These are phyloP conservation scores for Funneliformis caledonium DNA, from an alignment of 371 early-diverging fungal species.

Conservation along the genomic window DNA sequence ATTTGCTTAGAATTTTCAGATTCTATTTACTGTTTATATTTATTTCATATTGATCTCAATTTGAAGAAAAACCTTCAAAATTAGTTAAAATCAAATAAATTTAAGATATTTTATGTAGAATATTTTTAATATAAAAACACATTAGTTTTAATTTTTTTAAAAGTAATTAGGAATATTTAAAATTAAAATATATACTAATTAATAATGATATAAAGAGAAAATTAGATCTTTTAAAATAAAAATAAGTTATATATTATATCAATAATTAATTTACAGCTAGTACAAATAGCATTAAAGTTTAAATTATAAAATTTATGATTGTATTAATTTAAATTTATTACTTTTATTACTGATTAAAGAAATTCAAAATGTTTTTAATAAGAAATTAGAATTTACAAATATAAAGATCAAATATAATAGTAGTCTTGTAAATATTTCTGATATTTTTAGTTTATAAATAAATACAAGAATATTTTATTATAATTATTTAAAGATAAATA, in stretches of 20 bases:
- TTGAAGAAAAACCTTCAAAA: background rate
- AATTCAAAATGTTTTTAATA: slow-evolving; percentile 5
- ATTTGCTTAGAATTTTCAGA: background rate
- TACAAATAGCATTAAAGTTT: slow-evolving; percentile 7
- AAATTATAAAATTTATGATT: slow-evolving; percentile 1
- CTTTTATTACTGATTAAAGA: background rate
- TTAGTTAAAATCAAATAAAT: background rate
- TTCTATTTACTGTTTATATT: background rate
- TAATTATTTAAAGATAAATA: background rate
- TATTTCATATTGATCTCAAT: background rate
- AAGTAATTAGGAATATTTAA: background rate
- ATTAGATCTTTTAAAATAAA: background rate
- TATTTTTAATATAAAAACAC: background rate
- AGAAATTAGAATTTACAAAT: background rate
- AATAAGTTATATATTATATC: background rate
- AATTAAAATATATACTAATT: background rate
- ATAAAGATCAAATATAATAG: background rate
- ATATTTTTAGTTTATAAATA: background rate
- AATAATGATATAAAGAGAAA: background rate
- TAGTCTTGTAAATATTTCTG: background rate
- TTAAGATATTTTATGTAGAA: background rate
- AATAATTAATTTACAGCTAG: background rate
- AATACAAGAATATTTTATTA: background rate
- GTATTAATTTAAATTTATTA: background rate
- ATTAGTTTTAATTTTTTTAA: background rate